Conservation (phyloP, 1,284 basidiomycete genomes). For the Apiotrichum mycotoxinovorans region DNA sequence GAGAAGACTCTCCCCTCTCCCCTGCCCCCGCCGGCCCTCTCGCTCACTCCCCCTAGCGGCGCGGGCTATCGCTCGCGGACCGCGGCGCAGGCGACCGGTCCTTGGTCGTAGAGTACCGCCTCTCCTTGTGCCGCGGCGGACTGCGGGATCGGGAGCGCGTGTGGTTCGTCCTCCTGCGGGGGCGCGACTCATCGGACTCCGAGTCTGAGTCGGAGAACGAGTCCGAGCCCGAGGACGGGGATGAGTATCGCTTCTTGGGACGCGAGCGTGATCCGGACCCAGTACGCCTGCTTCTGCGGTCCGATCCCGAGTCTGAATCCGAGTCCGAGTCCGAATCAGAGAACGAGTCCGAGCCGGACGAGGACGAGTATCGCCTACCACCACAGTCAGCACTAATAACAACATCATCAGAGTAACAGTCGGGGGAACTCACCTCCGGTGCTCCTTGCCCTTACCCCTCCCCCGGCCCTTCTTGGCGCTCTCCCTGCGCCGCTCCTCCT, state of each 20-base stretch:
- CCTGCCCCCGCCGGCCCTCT: no score
- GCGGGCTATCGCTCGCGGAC: background rate
- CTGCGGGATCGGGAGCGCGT: background rate
- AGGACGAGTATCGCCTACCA: constrained; percentile 8
- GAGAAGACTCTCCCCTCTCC: no score
- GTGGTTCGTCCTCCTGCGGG: constrained; percentile 1
- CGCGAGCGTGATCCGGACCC: no score
- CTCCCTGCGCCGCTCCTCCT: constrained; percentile 29
- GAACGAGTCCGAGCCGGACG: constrained; percentile 3
- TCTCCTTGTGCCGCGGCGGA: background rate
- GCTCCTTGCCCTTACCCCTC: constrained; percentile 14
- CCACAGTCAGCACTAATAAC: background rate
- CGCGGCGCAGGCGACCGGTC: constrained; percentile 4
- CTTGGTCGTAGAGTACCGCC: constrained; percentile 1
- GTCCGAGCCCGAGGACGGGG: no score
- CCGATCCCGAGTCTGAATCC: constrained; percentile 28
- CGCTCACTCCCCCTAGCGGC: background rate
- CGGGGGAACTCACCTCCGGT: constrained; percentile 5
- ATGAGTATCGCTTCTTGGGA: no score
- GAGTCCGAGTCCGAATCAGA: constrained; percentile 11
- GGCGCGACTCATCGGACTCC: constrained; percentile 8
- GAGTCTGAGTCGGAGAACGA: constrained; percentile 18
- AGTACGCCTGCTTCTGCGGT: constrained; percentile 7
- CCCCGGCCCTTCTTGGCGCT: background rate
- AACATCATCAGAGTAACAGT: no score